phyloP scores from a whole-genome alignment of 768 basidiomycete genomes.

The Russula olivacea region DNA sequence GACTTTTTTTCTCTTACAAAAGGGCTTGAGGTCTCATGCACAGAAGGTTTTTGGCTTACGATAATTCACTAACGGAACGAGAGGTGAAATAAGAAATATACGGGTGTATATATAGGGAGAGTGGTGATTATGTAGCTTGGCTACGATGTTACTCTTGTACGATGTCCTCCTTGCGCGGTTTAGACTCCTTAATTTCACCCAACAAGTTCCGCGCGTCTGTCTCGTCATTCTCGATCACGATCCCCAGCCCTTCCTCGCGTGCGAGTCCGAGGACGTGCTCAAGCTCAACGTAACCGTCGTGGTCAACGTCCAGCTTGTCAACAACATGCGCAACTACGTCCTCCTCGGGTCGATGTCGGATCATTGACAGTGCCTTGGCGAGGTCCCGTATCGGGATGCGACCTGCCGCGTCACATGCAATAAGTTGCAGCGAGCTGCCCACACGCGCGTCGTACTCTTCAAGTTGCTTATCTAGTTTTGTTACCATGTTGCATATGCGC shows the following conservation, averaged over 20 bases:
- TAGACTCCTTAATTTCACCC: slow-evolving; percentile 64
- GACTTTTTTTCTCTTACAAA: not conserved
- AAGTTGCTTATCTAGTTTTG: slow-evolving; percentile 89
- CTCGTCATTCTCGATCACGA: slow-evolving; percentile 75
- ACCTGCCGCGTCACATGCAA: slow-evolving; percentile 79
- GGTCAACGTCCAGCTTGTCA: slow-evolving; percentile 91
- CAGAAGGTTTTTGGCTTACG: not conserved
- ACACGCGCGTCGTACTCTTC: slow-evolving; percentile 88
- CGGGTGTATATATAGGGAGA: slow-evolving; percentile 8
- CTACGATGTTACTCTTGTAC: slow-evolving; percentile 51
- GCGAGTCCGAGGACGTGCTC: slow-evolving; percentile 91
- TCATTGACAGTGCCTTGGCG: slow-evolving; percentile 84
- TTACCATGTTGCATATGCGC: slow-evolving; percentile 92
- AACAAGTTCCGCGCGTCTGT: slow-evolving; percentile 79
- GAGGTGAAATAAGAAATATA: not conserved
- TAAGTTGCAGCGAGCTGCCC: slow-evolving; percentile 78
- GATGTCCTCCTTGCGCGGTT: slow-evolving; percentile 94
- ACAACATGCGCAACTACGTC: slow-evolving; percentile 82
- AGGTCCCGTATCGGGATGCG: slow-evolving; percentile 85
- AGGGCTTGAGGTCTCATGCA: not conserved
- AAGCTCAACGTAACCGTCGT: slow-evolving; percentile 92
- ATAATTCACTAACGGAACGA: not conserved
- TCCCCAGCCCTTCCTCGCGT: slow-evolving; percentile 80
- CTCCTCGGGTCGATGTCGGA: slow-evolving; percentile 89
- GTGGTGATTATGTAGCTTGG: slow-evolving; percentile 14